These are phyloP conservation scores for Termitomyces sp. DNA, from an alignment of 768 basidiomycete genomes.

Conservation along the genomic window DNA sequence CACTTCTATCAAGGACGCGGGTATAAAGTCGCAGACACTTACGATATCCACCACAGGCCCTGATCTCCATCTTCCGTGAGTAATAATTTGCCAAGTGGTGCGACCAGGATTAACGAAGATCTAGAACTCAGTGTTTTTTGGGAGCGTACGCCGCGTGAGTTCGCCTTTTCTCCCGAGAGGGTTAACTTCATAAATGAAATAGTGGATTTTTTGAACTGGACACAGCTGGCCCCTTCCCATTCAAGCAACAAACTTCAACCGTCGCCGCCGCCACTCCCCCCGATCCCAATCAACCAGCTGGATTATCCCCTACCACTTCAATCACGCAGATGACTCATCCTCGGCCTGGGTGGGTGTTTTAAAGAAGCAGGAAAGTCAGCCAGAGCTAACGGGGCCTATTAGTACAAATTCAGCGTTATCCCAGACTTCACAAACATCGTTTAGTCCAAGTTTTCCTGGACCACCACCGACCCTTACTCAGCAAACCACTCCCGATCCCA, in stretches of 20 bases:
- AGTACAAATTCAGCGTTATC: too few relatives aligned
- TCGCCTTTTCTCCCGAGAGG: too few relatives aligned
- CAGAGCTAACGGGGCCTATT: background rate
- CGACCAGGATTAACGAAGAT: background rate
- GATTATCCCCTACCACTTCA: too few relatives aligned
- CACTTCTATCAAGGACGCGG: too few relatives aligned
- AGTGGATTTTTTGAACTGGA: background rate
- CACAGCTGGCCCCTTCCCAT: too few relatives aligned
- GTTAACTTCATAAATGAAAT: background rate
- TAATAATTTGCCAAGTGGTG: background rate
- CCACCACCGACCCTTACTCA: background rate
- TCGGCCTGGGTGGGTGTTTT: background rate
- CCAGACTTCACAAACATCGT: too few relatives aligned
- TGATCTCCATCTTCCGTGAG: background rate
- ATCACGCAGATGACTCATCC: too few relatives aligned
- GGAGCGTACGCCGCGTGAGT: background rate
- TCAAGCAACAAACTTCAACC: too few relatives aligned
- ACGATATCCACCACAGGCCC: background rate
- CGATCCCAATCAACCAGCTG: too few relatives aligned
- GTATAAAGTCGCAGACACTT: background rate
- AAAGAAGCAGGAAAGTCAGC: background rate
- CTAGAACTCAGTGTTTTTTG: background rate
- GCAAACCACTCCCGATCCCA: too few relatives aligned
- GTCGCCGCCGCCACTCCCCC: too few relatives aligned
- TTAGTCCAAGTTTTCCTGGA: background rate